Conservation (phyloP, 139 green algal species). For the Tetraselmis chui region DNA sequence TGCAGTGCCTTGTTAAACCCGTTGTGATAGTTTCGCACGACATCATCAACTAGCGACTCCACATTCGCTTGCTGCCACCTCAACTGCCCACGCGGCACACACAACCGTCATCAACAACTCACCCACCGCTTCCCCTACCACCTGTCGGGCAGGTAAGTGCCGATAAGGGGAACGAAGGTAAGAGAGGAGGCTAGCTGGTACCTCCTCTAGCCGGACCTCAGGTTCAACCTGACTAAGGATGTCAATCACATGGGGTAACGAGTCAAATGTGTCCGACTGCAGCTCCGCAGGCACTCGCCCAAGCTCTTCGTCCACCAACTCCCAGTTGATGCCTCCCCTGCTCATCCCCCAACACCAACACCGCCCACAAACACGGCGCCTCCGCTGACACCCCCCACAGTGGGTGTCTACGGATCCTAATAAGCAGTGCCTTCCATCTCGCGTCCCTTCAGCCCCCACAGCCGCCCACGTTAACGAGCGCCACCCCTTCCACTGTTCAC, state of each 20-base stretch:
- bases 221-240: constrained; percentile 54
- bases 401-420: too few species aligned
- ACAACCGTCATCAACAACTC: too few species aligned
- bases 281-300: constrained; percentile 32
- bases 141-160: not conserved
- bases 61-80: constrained; percentile 36
- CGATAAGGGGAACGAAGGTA: not conserved
- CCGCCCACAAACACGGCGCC: too few species aligned
- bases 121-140: not conserved
- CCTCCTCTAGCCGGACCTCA: constrained; percentile 45
- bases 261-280: constrained; percentile 59
- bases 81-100: constrained; percentile 34
- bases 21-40: constrained; percentile 63
- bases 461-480: too few species aligned
- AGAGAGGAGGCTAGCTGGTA: constrained; percentile 7
- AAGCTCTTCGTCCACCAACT: constrained; percentile 50
- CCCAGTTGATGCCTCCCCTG: constrained; percentile 41
- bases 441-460: too few species aligned
- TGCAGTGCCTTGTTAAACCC: constrained; percentile 81
- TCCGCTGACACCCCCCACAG: too few species aligned
- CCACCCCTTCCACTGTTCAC: too few species aligned
- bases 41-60: constrained; percentile 50
- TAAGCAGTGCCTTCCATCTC: too few species aligned
- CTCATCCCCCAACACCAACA: too few species aligned
- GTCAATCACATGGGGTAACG: constrained; percentile 66